Evolutionary conservation across 495 filamentous ascomycete species (phyloP).

Genomic region (Xylaria cubensis): DNA sequence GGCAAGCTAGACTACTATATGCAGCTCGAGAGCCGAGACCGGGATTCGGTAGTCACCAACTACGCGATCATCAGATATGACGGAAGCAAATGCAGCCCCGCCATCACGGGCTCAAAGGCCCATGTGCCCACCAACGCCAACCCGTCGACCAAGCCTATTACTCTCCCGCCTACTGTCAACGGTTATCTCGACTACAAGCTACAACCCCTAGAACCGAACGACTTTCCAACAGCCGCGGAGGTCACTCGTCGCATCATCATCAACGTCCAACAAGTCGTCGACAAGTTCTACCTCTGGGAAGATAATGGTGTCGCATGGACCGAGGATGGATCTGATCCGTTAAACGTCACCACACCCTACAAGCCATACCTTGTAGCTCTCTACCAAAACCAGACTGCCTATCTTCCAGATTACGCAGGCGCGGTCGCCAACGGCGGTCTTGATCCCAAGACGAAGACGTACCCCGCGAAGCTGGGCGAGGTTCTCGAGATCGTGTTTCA

Average conservation of each 20-base stretch:
- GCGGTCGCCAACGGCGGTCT: conserved; percentile 55
- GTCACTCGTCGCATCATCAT: conserved; percentile 58
- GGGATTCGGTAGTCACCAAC: conserved; percentile 43
- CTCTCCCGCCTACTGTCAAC: conserved; percentile 44
- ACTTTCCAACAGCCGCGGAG: conserved; percentile 52
- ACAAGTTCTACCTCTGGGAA: conserved; percentile 12
- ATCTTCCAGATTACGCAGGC: conserved; percentile 44
- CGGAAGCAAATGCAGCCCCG: conserved; percentile 30
- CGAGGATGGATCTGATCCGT: conserved; percentile 34
- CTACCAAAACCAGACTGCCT: conserved; percentile 49
- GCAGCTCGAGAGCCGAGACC: conserved; percentile 56
- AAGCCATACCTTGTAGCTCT: conserved; percentile 59
- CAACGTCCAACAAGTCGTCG: conserved; percentile 36
- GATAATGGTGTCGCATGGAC: conserved; percentile 47
- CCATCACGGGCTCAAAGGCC: conserved; percentile 1
- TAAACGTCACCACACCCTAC: conserved; percentile 15
- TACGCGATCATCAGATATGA: conserved; percentile 58
- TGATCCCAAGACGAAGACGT: conserved; percentile 54
- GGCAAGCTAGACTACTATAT: conserved; percentile 52
- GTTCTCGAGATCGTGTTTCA: conserved; percentile 62
- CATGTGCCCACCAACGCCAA: conserved; percentile 25
- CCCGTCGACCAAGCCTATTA: conserved; percentile 36
- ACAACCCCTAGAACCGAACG: conserved; percentile 42
- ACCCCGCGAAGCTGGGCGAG: conserved; percentile 59
- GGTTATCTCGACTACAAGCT: conserved; percentile 60